Percentiles rank a stretch among this genome's conserved stretches.
Conservation (phyloP, 257 asterid species). For the Solanum piurae region DNA sequence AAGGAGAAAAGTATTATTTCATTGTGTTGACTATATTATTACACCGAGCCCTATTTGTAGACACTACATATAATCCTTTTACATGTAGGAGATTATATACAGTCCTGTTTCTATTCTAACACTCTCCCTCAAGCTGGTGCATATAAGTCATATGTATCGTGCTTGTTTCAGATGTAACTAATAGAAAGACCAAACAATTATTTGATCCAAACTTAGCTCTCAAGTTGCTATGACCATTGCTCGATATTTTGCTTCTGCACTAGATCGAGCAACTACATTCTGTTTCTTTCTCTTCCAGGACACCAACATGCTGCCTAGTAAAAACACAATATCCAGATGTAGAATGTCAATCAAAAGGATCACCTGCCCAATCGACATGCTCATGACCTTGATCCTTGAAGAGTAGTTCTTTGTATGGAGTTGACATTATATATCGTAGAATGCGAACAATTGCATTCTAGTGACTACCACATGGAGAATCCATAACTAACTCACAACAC, state of each 20-base stretch:
- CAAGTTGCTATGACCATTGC: neutral
- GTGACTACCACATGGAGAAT: neutral
- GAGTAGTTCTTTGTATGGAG: neutral
- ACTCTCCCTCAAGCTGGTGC: neutral
- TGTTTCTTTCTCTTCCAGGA: neutral
- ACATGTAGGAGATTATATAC: neutral
- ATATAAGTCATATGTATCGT: neutral
- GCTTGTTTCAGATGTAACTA: neutral
- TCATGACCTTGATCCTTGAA: neutral
- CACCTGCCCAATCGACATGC: neutral
- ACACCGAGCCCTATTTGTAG: neutral
- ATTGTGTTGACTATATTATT: neutral
- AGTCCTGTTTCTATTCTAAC: neutral
- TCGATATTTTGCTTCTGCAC: neutral
- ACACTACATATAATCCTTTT: neutral
- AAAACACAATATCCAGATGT: neutral
- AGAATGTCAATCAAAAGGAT: neutral
- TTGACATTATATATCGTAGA: neutral
- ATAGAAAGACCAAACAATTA: neutral
- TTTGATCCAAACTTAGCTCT: neutral
- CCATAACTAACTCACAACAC: neutral
- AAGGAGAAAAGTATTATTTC: neutral
- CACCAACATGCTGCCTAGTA: neutral
- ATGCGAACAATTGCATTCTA: neutral
- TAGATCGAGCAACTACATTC: neutral